These are phyloP conservation scores for Populus trichocarpa DNA, from an alignment of 441 rosid genomes.

Conservation along the genomic window DNA sequence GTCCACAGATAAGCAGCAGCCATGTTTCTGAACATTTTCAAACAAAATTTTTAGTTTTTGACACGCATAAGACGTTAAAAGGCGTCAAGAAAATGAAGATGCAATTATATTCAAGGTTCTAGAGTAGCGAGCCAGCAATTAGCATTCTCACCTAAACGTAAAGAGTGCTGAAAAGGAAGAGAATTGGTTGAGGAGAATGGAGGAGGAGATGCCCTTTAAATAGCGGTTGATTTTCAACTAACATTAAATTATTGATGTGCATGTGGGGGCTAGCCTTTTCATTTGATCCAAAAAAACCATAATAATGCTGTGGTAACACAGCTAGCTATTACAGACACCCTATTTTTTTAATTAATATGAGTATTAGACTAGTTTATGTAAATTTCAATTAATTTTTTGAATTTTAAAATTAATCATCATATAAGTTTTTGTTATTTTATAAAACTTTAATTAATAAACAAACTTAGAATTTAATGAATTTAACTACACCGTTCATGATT, in stretches of 20 bases:
- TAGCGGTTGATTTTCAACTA: constrained; percentile 13
- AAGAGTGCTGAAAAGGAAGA: not conserved
- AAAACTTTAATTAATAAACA: too few species aligned
- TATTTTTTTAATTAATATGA: too few species aligned
- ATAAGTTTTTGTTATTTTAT: too few species aligned
- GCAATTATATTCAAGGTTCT: constrained; percentile 34
- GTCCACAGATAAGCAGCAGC: constrained; percentile 27
- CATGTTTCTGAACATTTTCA: constrained; percentile 27
- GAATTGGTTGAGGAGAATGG: not conserved
- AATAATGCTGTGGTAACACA: not conserved
- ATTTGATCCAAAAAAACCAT: not conserved
- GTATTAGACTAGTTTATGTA: too few species aligned
- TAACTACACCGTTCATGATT: too few species aligned
- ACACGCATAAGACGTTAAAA: not conserved
- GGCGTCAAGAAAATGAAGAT: constrained; percentile 62
- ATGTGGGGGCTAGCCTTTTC: not conserved
- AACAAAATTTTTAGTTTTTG: not conserved
- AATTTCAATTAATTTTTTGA: too few species aligned
- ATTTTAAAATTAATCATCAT: too few species aligned
- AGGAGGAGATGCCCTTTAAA: constrained; percentile 12
- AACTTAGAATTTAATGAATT: too few species aligned
- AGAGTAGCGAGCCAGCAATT: not conserved
- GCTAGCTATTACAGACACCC: not conserved
- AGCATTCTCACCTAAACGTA: constrained; percentile 6
- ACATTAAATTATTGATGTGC: constrained; percentile 3